Evolutionary conservation across 192 early-diverging fungal genomes (phyloP), one percentile per base, ranked within the genome.

Genomic region (Rhizoclosmatium globosum): DNA sequence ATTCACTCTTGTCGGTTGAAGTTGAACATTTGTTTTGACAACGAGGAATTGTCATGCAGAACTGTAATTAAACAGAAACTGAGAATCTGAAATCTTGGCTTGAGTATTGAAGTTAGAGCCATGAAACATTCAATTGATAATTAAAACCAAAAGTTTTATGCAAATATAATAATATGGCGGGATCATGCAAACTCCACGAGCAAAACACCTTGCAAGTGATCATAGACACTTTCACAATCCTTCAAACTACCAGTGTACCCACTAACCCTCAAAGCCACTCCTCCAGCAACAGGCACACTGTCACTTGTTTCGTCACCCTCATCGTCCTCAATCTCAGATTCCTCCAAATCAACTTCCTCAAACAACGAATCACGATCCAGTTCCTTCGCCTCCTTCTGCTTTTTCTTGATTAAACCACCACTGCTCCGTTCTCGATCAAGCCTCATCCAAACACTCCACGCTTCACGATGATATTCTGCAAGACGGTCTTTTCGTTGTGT

Each of bases 241-340:
- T 69, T 60, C 48, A 79, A 56, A 44, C 43, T 71, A 19, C 77
- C 77, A n/a, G 41, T 44, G 57, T 79, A 70, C 31, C 68, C 77
- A 62, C 47, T 53, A 13, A 79, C 57, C n/a, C 77, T 66, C 56
- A 79, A 45, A 19, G 77, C 48, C 31, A 79, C 31, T 6, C 68
- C 77, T 31, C 67, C 77, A 9, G 42, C 68, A 69, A 79, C 68
- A 70, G 68, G 39, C 9, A 43, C 7, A 62, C 38, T 19, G 6
- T 4, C 58, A 4, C 21, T 38, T 15, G 15, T 17, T 23, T 21
- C 47, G 11, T 13, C 3, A n/a, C 1, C 13, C 4, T n/a, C 15
- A 1, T 47, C 23, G 2, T 46, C 15, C 0, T 1, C 41, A 44
- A n/a, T 1, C 42, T 0, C 21, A 21, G 11, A 1, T 21, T 15